phyloP scores from a whole-genome alignment of 2,329 filamentous ascomycete genomes.

The Ophioceras dolichostomum region DNA sequence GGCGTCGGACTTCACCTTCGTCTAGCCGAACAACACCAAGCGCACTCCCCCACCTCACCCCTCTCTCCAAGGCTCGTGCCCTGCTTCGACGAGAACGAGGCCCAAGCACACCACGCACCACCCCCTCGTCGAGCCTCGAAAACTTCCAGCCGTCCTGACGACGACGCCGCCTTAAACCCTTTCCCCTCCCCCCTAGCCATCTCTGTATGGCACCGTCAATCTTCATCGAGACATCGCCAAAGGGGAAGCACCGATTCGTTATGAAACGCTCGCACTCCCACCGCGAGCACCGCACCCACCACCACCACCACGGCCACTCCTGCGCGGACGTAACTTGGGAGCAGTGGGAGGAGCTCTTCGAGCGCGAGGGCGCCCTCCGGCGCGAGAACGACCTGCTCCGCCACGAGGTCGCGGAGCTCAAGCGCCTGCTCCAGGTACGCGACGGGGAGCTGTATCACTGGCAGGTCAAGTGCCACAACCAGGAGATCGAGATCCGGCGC shows the following conservation, averaged over 20 bases:
- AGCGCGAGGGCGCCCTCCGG: neutral
- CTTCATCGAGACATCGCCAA: conserved; percentile 1
- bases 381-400: neutral
- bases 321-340: neutral
- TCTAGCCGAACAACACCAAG: neutral
- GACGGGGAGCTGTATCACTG: too few species aligned
- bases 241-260: neutral
- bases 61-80: too few species aligned
- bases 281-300: neutral
- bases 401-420: conserved; percentile 1
- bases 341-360: neutral
- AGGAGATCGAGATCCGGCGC: neutral
- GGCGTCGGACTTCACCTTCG: neutral
- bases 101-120: too few species aligned
- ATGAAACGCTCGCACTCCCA: neutral
- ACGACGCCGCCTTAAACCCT: too few species aligned
- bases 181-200: neutral
- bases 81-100: neutral
- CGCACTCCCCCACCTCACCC: too few species aligned
- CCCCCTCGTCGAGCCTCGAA: too few species aligned
- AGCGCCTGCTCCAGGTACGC: too few species aligned
- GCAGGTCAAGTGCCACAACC: too few species aligned
- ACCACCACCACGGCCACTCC: neutral
- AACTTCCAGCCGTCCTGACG: too few species aligned
- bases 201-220: neutral